A percentile compares a stretch with the other conserved stretches of the same genome.
phyloP scores from a whole-genome alignment of 176 grass and related monocot species.

The Bromus sterilis region DNA sequence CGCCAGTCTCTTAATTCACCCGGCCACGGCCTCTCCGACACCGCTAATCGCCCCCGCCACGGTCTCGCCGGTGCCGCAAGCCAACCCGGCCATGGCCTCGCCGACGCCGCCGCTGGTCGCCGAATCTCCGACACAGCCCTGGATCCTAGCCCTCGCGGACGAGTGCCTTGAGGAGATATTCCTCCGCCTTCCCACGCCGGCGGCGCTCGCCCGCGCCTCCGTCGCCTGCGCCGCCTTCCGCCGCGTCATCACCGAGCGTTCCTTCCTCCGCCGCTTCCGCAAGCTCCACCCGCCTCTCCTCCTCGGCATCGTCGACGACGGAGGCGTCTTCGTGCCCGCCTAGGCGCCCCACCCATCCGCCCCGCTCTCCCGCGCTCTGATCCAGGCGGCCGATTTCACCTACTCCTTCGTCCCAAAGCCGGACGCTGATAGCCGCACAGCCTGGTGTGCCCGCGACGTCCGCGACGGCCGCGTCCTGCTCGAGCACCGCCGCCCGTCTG shows the following conservation, averaged over 20 bases:
- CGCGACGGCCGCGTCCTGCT: slow-evolving; percentile 4
- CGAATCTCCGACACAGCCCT: too few relatives aligned
- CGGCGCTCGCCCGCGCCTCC: slow-evolving; percentile 2
- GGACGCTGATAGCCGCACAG: accelerated
- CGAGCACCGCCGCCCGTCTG: background rate
- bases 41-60: background rate
- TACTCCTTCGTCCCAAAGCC: background rate
- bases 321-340: background rate
- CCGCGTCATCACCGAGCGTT: background rate
- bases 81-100: too few relatives aligned
- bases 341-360: background rate
- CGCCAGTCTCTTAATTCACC: too few relatives aligned
- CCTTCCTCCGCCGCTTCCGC: slow-evolving; percentile 14
- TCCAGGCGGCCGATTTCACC: background rate
- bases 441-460: background rate
- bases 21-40: too few relatives aligned
- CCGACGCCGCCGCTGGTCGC: background rate
- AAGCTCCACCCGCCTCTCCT: slow-evolving; percentile 5
- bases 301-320: background rate
- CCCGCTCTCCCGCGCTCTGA: background rate
- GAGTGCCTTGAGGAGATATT: slow-evolving; percentile 3
- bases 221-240: background rate
- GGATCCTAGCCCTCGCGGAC: background rate
- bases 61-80: background rate
- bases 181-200: background rate